Evolutionary conservation across 2,329 filamentous ascomycete genomes (phyloP).

Genomic region (Aspergillus sp.): DNA sequence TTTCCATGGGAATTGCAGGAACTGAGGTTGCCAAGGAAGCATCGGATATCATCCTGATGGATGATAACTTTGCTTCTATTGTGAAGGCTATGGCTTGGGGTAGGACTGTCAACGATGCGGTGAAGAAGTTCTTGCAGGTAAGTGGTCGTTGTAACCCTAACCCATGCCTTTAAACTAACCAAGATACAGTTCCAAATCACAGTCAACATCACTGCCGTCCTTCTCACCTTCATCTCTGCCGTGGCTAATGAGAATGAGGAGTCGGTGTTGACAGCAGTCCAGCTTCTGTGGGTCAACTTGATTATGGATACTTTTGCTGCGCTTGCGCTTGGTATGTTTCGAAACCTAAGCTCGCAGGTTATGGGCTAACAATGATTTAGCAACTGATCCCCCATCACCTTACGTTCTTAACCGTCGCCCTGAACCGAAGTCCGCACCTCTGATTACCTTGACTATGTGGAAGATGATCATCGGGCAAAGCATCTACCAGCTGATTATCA

Average conservation of each 20-base stretch:
- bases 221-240: slow-evolving; percentile 65
- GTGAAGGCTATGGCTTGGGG: slow-evolving; percentile 82
- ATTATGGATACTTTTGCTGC: slow-evolving; percentile 71
- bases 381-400: slow-evolving; percentile 61
- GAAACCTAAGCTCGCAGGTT: background rate
- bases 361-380: slow-evolving; percentile 25
- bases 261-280: slow-evolving; percentile 65
- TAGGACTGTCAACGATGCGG: slow-evolving; percentile 72
- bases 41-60: slow-evolving; percentile 82
- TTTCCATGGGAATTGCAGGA: slow-evolving; percentile 82
- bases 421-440: slow-evolving; percentile 45
- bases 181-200: slow-evolving; percentile 43
- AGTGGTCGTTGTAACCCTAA: background rate
- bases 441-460: slow-evolving; percentile 50
- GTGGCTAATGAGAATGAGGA: slow-evolving; percentile 56
- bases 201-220: slow-evolving; percentile 67
- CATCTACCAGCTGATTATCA: slow-evolving; percentile 45
- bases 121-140: slow-evolving; percentile 67
- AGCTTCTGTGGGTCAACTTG: slow-evolving; percentile 68
- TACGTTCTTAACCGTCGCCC: slow-evolving; percentile 57
- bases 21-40: slow-evolving; percentile 84
- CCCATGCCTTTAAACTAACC: background rate
- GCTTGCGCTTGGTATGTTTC: slow-evolving; percentile 50
- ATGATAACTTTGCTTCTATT: slow-evolving; percentile 85
- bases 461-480: slow-evolving; percentile 48